phyloP scores from a whole-genome alignment of 768 basidiomycete species.

The Chiua virens region DNA sequence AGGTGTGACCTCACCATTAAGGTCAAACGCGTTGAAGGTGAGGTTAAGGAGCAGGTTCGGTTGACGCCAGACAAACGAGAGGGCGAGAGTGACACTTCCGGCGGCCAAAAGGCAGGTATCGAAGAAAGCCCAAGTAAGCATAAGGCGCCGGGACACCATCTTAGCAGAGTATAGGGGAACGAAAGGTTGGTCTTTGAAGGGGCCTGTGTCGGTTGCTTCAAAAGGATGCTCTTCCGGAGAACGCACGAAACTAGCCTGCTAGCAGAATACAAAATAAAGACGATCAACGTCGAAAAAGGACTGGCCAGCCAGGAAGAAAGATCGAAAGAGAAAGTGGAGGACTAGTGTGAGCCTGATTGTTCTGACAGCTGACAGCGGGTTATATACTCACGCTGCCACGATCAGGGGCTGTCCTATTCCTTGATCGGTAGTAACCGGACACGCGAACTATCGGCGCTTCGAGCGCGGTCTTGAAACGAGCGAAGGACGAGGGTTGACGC shows the following conservation, averaged over 20 bases:
- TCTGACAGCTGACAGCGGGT: conserved; percentile 2
- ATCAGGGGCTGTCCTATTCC: neutral
- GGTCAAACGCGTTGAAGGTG: conserved; percentile 55
- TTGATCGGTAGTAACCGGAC: conserved; percentile 8
- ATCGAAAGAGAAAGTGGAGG: neutral
- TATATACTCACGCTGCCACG: conserved; percentile 10
- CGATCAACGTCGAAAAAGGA: conserved; percentile 66
- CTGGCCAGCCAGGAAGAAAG: conserved; percentile 42
- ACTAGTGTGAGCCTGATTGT: neutral
- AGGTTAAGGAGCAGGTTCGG: conserved; percentile 73
- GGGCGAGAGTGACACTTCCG: conserved; percentile 59
- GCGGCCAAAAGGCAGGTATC: conserved; percentile 71
- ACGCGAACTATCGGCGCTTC: neutral
- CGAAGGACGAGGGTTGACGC: neutral
- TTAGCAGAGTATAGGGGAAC: conserved; percentile 4
- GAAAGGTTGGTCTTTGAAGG: conserved; percentile 8
- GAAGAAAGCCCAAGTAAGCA: conserved; percentile 71
- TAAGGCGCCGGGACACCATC: conserved; percentile 74
- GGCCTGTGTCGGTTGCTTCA: conserved; percentile 13
- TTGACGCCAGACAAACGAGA: conserved; percentile 71
- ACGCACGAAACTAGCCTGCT: conserved; percentile 41
- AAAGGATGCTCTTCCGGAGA: conserved; percentile 52
- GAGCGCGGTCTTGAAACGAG: neutral
- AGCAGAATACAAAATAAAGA: conserved; percentile 44
- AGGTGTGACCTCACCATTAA: conserved; percentile 50